Conservation (phyloP, 805 yeast genomes). For the Candida caryicola region DNA sequence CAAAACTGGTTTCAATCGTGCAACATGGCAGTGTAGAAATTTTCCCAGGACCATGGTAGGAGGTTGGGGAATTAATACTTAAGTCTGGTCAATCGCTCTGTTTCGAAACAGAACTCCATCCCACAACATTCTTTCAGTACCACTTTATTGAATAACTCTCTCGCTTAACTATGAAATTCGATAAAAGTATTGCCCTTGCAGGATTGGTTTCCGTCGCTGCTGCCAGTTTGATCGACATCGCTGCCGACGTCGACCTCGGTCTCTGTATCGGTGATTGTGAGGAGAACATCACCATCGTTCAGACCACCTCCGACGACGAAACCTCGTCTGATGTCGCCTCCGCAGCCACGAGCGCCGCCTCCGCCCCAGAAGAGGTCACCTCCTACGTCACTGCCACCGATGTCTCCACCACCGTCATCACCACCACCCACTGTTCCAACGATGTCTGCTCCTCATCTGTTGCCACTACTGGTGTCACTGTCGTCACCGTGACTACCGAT, state of each 20-base stretch:
- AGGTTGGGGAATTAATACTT: no score
- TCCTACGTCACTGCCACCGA: constrained; percentile 1
- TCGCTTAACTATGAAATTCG: constrained; percentile 6
- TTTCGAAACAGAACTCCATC: no score
- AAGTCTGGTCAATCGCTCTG: no score
- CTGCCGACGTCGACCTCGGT: not conserved
- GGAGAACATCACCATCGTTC: not conserved
- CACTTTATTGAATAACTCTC: no score
- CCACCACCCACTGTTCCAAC: constrained; percentile 7
- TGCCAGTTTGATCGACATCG: constrained; percentile 2
- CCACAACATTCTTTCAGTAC: no score
- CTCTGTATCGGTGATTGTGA: not conserved
- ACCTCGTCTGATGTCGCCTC: not conserved
- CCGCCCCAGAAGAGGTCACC: no score
- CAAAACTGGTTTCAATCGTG: no score
- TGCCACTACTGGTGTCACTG: constrained; percentile 7
- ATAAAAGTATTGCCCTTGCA: constrained; percentile 4
- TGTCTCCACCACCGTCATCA: constrained; percentile 4
- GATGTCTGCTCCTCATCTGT: constrained; percentile 3
- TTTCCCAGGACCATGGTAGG: no score
- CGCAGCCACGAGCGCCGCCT: not conserved
- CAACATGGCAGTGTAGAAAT: no score
- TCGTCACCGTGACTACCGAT: constrained; percentile 10
- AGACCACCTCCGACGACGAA: not conserved
- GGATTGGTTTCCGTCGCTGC: constrained; percentile 4